Conservation (phyloP, 331 rosid genomes). For the Dryas integrifolia region DNA sequence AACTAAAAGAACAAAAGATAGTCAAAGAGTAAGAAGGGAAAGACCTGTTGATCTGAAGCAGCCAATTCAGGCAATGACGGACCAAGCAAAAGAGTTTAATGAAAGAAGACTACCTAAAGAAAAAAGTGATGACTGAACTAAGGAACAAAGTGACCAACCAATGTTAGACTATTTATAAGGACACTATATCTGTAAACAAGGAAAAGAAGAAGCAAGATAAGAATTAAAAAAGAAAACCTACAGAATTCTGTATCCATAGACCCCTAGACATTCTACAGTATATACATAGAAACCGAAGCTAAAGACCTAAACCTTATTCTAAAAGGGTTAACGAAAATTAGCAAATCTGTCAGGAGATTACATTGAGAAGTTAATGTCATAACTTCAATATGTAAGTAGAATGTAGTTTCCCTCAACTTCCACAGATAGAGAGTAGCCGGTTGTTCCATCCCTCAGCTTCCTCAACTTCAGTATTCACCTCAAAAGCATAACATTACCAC, state of each 20-base stretch:
- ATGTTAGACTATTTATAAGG: slow-evolving; percentile 17
- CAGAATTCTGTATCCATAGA: slow-evolving; percentile 21
- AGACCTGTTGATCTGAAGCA: neutral
- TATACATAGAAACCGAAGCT: slow-evolving; percentile 32
- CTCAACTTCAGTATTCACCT: slow-evolving; percentile 2
- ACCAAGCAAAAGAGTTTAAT: neutral
- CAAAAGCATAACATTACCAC: slow-evolving; percentile 18
- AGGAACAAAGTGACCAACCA: slow-evolving; percentile 11
- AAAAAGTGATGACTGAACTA: neutral
- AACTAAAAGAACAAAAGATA: slow-evolving; percentile 26
- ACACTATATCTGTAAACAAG: neutral
- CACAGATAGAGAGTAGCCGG: slow-evolving; percentile 23
- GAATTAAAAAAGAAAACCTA: slow-evolving; percentile 16
- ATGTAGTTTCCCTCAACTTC: slow-evolving; percentile 34
- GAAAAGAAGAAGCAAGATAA: neutral
- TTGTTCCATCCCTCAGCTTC: slow-evolving; percentile 22
- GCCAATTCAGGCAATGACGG: slow-evolving; percentile 16
- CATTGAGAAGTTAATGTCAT: slow-evolving; percentile 23
- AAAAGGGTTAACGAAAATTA: slow-evolving; percentile 27
- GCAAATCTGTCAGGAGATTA: slow-evolving; percentile 24
- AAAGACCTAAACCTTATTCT: slow-evolving; percentile 33
- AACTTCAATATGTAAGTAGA: slow-evolving; percentile 29
- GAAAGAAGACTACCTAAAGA: slow-evolving; percentile 18
- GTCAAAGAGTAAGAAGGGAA: slow-evolving; percentile 20
- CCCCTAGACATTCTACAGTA: slow-evolving; percentile 37